phyloP scores from a whole-genome alignment of 2,329 filamentous ascomycete species.

The Karstenula rhodostoma region DNA sequence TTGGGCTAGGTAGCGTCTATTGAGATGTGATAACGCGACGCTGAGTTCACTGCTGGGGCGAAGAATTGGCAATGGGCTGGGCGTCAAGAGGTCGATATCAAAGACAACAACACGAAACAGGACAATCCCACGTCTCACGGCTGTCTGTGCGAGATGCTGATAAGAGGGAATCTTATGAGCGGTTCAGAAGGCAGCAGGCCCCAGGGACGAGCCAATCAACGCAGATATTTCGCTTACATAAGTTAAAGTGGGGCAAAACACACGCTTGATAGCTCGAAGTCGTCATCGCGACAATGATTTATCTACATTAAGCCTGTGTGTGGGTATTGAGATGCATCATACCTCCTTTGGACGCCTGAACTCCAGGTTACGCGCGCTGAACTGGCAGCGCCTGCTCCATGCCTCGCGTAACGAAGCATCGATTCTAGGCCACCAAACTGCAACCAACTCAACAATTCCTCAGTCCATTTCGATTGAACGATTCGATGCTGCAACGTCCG shows the following conservation, averaged over 20 bases:
- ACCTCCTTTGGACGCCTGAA: background rate
- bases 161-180: background rate
- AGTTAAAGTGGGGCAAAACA: background rate
- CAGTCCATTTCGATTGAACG: background rate
- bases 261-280: background rate
- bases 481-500: background rate
- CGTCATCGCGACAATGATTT: background rate
- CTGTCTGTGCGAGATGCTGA: background rate
- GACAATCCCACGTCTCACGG: background rate
- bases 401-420: background rate
- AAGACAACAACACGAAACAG: too few species aligned
- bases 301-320: background rate
- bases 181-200: background rate
- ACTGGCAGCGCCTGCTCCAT: background rate
- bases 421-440: background rate
- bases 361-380: background rate
- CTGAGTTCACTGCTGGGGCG: too few species aligned
- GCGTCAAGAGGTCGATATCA: too few species aligned
- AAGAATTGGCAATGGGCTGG: too few species aligned
- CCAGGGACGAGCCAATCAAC: background rate
- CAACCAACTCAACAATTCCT: background rate
- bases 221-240: background rate
- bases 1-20: too few species aligned
- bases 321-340: background rate
- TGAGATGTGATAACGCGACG: too few species aligned